Conservation (phyloP, 352 stramenopile species). For the Elongisporangium prolatum region DNA sequence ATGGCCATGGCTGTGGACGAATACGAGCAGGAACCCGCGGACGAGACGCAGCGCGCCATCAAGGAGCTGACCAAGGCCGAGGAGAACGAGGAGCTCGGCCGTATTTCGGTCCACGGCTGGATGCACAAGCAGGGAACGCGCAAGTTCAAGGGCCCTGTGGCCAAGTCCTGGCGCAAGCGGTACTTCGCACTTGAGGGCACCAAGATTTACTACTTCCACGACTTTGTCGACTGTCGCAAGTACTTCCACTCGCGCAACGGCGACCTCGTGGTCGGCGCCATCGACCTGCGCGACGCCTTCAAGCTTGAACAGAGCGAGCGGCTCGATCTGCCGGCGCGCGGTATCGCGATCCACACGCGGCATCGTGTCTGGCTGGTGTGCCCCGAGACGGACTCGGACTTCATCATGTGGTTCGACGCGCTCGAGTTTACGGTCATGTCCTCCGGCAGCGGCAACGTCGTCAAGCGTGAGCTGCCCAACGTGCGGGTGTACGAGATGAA, state of each 20-base stretch:
- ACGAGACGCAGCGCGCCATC: constrained; percentile 57
- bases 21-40: constrained; percentile 11
- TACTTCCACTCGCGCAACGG: constrained; percentile 80
- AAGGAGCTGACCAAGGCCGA: constrained; percentile 41
- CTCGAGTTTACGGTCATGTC: constrained; percentile 78
- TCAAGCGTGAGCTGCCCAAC: constrained; percentile 78
- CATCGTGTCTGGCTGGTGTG: constrained; percentile 72
- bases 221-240: constrained; percentile 77
- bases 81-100: constrained; percentile 39
- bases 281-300: constrained; percentile 73
- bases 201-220: constrained; percentile 88
- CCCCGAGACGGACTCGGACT: constrained; percentile 76
- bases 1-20: constrained; percentile 13
- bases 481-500: constrained; percentile 79
- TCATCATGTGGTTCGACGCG: constrained; percentile 80
- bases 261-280: constrained; percentile 69
- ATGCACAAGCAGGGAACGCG: constrained; percentile 84
- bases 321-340: constrained; percentile 56
- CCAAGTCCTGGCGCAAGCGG: constrained; percentile 75
- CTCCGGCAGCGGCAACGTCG: constrained; percentile 56
- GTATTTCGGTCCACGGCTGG: constrained; percentile 75
- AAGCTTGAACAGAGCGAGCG: constrained; percentile 75
- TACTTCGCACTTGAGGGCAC: constrained; percentile 81
- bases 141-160: constrained; percentile 76
- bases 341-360: constrained; percentile 74